Percentiles rank a stretch among this genome's conserved stretches.
Conservation (phyloP, 306 rosid genomes). For the Vicia villosa region DNA sequence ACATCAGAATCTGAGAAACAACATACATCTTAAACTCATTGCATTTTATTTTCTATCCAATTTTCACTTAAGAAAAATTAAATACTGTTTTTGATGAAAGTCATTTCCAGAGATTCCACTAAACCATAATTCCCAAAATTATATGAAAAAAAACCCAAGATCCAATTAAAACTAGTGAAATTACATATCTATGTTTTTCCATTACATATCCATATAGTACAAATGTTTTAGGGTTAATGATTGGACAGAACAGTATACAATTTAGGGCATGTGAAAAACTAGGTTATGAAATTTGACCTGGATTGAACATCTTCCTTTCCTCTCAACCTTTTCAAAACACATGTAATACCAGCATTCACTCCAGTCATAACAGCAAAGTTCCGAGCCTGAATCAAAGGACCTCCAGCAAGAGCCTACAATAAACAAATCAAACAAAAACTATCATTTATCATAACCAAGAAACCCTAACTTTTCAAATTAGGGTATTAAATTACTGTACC, state of each 20-base stretch:
- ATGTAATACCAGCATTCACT: conserved; percentile 90
- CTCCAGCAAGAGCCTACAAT: conserved; percentile 83
- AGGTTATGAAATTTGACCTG: conserved; percentile 55
- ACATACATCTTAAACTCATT: conserved; percentile 5
- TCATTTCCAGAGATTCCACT: conserved; percentile 5
- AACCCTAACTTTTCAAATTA: conserved; percentile 24
- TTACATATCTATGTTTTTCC: not conserved
- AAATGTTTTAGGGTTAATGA: not conserved
- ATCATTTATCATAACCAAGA: not conserved
- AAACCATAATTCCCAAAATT: conserved; percentile 11
- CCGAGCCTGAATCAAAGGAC: conserved; percentile 88
- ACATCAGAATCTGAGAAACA: not conserved
- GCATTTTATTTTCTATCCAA: not conserved
- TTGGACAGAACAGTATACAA: not conserved
- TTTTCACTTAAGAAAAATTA: not conserved
- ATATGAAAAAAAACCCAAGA: conserved; percentile 1
- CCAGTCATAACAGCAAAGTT: conserved; percentile 99
- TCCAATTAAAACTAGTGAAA: not conserved
- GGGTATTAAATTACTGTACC: not conserved
- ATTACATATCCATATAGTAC: conserved; percentile 4
- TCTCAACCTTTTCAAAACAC: conserved; percentile 87
- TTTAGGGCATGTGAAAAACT: not conserved
- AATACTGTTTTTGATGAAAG: conserved; percentile 5
- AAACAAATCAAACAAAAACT: conserved; percentile 2
- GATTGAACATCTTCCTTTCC: conserved; percentile 96